These are phyloP conservation scores for Colletotrichum tofieldiae DNA, from an alignment of 2,329 filamentous ascomycete species.

Conservation along the genomic window DNA sequence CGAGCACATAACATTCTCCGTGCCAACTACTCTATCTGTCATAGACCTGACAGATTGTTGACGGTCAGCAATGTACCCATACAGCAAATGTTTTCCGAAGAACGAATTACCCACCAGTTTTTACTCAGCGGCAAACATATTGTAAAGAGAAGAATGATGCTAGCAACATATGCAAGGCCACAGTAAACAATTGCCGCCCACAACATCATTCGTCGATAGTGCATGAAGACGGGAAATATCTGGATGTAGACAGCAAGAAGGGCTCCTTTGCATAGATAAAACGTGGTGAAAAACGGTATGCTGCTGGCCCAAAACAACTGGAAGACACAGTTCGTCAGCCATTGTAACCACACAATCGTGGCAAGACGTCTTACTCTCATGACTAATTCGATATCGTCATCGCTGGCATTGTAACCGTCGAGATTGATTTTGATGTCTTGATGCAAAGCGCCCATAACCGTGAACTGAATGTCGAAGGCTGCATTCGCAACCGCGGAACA, in stretches of 20 bases:
- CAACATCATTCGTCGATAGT: conserved; percentile 32
- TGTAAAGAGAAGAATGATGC: conserved; percentile 35
- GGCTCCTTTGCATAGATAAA: conserved; percentile 38
- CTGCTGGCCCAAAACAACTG: conserved; percentile 40
- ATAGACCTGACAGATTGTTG: not conserved
- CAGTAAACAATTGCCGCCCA: conserved; percentile 30
- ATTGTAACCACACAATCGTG: no score
- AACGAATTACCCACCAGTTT: conserved; percentile 18
- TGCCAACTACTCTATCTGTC: conserved; percentile 11
- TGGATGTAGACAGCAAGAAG: conserved; percentile 38
- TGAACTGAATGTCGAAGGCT: conserved; percentile 39
- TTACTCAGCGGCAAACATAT: conserved; percentile 34
- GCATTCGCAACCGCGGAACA: conserved; percentile 27
- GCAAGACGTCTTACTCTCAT: conserved; percentile 17
- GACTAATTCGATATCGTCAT: conserved; percentile 6
- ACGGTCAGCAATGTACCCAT: not conserved
- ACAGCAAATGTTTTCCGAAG: not conserved
- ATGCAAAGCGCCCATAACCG: conserved; percentile 35
- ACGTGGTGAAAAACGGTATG: conserved; percentile 37
- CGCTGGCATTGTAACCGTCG: conserved; percentile 30
- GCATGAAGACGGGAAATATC: conserved; percentile 37
- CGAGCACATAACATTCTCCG: conserved; percentile 33
- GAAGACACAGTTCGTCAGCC: not conserved
- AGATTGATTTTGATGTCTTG: conserved; percentile 34
- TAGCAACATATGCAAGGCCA: conserved; percentile 28